Evolutionary conservation across 2,329 filamentous ascomycete genomes (phyloP), one percentile per base, ranked within the genome.

Genomic region (Paradendryphiella salina): DNA sequence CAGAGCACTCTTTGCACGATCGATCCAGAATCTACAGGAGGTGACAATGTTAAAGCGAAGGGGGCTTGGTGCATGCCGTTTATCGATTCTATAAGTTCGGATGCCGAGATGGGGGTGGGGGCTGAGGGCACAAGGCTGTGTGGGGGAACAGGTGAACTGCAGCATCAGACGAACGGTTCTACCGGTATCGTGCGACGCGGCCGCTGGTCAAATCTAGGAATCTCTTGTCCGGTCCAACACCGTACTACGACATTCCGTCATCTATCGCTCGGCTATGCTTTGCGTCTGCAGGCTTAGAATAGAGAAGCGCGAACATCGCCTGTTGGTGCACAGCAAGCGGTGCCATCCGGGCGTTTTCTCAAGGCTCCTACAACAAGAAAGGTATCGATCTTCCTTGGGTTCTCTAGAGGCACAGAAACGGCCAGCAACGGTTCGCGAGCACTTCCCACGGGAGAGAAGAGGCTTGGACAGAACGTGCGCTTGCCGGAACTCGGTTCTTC

Each of bases 51-150:
- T 18, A 28, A 20, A 18, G 37, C 31, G 23, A 18, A 38, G 43
- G 46, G 32, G 34, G 43, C 46, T 50, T 36, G 49, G 45, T 53
- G 50, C 41, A 57, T 60, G 50, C 46, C 43, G 46, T 57, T 52
- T 53, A 57, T 60, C 50, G 56, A 59, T 57, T 54, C 18, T 52
- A 34, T 29, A 31, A 37, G 39, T 50, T 61, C 56, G 58, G 56
- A 53, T 31, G 58, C 58, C 58, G 58, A 61, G 50, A 47, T 45
- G 50, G 56, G 44, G 56, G 50, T 45, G 50, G 56, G 44, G 56
- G 51, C 58, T 59, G 56, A 50, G 58, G 28, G 36, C 14, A 41
- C 39, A 49, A 42, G 56, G 57, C 52, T 56, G 46, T 57, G 56
- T 45, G 47, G 42, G 50, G 42, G 39, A 53, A 45, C 37, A 39